These are phyloP conservation scores for Botryotinia globosa DNA, from an alignment of 2,329 filamentous ascomycete species.

Conservation along the genomic window DNA sequence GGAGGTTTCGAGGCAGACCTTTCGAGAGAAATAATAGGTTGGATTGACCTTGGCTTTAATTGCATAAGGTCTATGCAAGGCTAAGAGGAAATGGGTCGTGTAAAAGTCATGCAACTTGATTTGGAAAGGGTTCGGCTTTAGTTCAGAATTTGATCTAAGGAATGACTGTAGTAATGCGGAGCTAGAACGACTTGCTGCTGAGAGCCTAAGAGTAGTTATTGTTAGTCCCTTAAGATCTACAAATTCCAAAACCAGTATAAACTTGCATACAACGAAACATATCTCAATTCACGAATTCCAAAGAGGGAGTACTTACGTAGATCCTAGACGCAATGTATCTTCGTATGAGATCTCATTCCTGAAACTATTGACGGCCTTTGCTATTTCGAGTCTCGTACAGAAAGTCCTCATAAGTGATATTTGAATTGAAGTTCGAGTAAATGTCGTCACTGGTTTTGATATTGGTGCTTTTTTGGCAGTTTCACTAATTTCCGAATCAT, in stretches of 20 bases:
- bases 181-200: neutral
- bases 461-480: conserved; percentile 28
- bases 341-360: conserved; percentile 45
- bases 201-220: neutral
- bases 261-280: neutral
- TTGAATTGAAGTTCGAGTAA: conserved; percentile 51
- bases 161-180: conserved; percentile 12
- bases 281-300: neutral
- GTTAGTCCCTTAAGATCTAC: neutral
- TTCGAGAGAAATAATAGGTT: conserved; percentile 50
- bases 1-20: conserved; percentile 46
- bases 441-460: conserved; percentile 32
- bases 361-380: conserved; percentile 49
- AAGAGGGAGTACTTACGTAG: conserved; percentile 38
- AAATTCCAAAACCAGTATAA: neutral
- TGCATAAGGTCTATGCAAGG: conserved; percentile 52
- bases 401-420: conserved; percentile 47
- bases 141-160: neutral
- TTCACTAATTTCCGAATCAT: conserved; percentile 51
- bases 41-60: conserved; percentile 44
- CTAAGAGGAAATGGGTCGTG: conserved; percentile 53
- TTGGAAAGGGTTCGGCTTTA: conserved; percentile 18
- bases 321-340: conserved; percentile 47
- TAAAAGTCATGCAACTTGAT: conserved; percentile 51
- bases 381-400: conserved; percentile 44